A percentile compares a stretch with the other conserved stretches of the same genome.
Evolutionary conservation across 805 yeast species (phyloP).

Genomic region (Cyberlindnera veronae): DNA sequence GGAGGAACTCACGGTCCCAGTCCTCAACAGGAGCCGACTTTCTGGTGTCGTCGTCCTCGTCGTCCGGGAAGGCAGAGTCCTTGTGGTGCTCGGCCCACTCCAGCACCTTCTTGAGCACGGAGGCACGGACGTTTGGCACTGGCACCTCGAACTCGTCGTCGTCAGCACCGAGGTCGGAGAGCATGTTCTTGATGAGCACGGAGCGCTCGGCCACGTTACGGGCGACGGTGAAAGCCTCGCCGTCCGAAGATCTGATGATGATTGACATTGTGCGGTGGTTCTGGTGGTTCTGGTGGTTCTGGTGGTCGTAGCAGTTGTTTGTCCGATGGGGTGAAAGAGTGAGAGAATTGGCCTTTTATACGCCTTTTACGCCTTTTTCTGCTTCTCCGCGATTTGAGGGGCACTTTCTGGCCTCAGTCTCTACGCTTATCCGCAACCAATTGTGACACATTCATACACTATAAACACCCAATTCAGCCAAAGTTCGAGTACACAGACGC

Average conservation of each 20-base stretch:
- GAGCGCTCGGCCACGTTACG: constrained; percentile 84
- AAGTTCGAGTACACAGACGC: constrained; percentile 89
- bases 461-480: constrained; percentile 19
- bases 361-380: too few relatives aligned
- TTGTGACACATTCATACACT: too few relatives aligned
- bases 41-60: constrained; percentile 78
- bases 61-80: constrained; percentile 72
- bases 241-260: constrained; percentile 72
- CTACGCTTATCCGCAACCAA: too few relatives aligned
- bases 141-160: constrained; percentile 79
- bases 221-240: constrained; percentile 74
- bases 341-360: too few relatives aligned
- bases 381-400: too few relatives aligned
- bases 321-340: too few relatives aligned
- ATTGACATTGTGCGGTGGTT: constrained; percentile 30
- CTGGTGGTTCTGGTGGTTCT: background rate
- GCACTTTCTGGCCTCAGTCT: too few relatives aligned
- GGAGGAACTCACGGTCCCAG: constrained; percentile 93
- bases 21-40: constrained; percentile 90
- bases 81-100: constrained; percentile 97
- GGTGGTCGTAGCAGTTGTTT: background rate
- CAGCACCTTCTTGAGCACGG: constrained; percentile 83
- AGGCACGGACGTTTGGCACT: constrained; percentile 83
- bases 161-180: constrained; percentile 65
- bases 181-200: constrained; percentile 78